Percentiles rank a stretch among this genome's conserved stretches.
phyloP scores from a whole-genome alignment of 331 rosid species.

The Pyrus hybrid region DNA sequence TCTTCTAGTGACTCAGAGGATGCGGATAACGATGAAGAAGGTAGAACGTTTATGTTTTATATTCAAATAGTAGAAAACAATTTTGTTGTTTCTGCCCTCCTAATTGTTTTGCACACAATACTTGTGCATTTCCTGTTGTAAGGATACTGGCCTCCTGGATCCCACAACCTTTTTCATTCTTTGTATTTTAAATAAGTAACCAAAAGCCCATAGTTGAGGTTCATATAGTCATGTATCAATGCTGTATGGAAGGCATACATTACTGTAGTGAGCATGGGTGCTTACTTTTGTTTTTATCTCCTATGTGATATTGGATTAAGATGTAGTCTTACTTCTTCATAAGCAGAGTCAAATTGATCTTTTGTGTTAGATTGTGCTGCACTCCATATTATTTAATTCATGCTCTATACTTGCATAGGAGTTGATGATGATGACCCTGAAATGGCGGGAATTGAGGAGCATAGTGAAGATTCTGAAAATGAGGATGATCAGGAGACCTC shows the following conservation, averaged over 20 bases:
- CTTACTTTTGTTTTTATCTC: neutral
- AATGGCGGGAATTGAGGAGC: slow-evolving; percentile 17
- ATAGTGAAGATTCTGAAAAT: slow-evolving; percentile 32
- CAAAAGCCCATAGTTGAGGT: neutral
- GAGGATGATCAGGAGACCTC: slow-evolving; percentile 43
- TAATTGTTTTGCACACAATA: neutral
- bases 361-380: no score
- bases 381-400: slow-evolving; percentile 1
- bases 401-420: slow-evolving; percentile 17
- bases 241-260: neutral
- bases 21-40: slow-evolving; percentile 26
- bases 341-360: neutral
- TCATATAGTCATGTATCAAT: neutral
- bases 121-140: neutral
- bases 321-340: neutral
- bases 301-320: neutral
- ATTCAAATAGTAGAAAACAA: neutral
- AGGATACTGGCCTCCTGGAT: neutral
- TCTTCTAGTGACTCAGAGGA: slow-evolving; percentile 32
- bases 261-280: neutral
- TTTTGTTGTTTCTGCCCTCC: neutral
- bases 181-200: neutral
- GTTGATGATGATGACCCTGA: slow-evolving; percentile 28
- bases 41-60: slow-evolving; percentile 18
- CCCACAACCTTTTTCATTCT: neutral